Evolutionary conservation across 2,329 filamentous ascomycete genomes (phyloP).

Genomic region (Simplicillium aogashimaense): DNA sequence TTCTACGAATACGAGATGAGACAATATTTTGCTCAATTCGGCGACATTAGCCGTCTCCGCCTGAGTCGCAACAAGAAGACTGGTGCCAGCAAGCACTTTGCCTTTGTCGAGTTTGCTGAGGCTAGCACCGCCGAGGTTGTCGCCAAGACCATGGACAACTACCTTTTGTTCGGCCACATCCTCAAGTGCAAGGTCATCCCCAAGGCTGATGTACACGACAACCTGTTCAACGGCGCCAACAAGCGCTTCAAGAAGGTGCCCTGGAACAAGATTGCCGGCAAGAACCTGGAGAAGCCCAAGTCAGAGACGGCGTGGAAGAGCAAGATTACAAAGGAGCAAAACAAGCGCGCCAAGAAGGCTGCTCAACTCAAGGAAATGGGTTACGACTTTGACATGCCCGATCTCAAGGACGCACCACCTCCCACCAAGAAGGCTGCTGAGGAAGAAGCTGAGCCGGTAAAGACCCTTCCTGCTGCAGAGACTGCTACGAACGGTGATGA

Average conservation of each 20-base stretch:
- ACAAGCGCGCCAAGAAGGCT: conserved; percentile 56
- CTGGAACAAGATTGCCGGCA: conserved; percentile 76
- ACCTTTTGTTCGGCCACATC: conserved; percentile 89
- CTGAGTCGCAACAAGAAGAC: conserved; percentile 89
- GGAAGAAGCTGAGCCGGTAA: conserved; percentile 18
- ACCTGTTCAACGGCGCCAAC: conserved; percentile 85
- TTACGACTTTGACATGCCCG: conserved; percentile 72
- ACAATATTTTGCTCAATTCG: conserved; percentile 90
- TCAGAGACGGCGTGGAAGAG: conserved; percentile 70
- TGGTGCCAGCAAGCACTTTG: conserved; percentile 85
- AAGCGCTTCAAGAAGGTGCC: conserved; percentile 82
- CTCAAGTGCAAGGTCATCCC: conserved; percentile 78
- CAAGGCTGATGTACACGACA: conserved; percentile 64
- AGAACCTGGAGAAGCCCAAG: conserved; percentile 61
- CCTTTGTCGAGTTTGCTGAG: conserved; percentile 83
- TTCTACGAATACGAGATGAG: conserved; percentile 97
- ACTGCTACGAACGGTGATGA: conserved; percentile 20
- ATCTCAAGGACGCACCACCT: conserved; percentile 48
- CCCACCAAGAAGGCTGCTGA: conserved; percentile 27
- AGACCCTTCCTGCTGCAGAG: conserved; percentile 24
- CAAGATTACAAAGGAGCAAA: conserved; percentile 63
- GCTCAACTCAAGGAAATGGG: conserved; percentile 70
- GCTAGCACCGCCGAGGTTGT: conserved; percentile 77
- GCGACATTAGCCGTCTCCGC: conserved; percentile 65
- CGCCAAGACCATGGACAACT: conserved; percentile 94